Evolutionary conservation across 2,329 filamentous ascomycete species (phyloP), one percentile per base, ranked within the genome.

Genomic region (Verticillium isaacii): DNA sequence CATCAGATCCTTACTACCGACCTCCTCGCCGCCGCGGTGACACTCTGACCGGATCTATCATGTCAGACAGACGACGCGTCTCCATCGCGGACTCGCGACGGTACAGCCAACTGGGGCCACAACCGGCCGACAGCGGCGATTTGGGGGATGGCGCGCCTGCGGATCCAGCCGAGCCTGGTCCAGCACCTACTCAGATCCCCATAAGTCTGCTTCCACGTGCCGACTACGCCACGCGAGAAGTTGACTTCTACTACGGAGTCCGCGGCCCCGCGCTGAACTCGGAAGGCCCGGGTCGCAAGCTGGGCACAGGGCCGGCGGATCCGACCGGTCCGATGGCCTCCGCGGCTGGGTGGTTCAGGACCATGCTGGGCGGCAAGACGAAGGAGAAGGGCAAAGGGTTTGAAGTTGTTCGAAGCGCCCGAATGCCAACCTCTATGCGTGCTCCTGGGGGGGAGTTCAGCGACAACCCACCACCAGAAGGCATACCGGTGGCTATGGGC

Each of bases 321-420:
- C 95, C 95, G 0, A 97, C 93, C 41, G 92, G 93, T 0, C 92
- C 93, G 0, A 91, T 97, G 23, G 90, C 92, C 1, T 94, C 91
- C 8, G 94, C 95, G 0, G 90, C 91, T 0, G 92, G 92, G 5
- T 99, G 94, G 93, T 86, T 98, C 74, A 89, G 91, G 68, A 85
- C 83, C 59, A 72, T 97, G 6, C 85, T 97, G 62, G 89, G 88
- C 14, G 90, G 89, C 17, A 96, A 96, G 77, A 92, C 88, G 7
- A 97, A 97, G 72, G 94, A 97, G 67, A 96, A 96, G 75, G 89
- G 89, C 66, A 98, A 98, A 75, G 95, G 95, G 0, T 99, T 99
- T 68, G 95, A 98, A 73, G 95, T 99, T 5, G 94, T 99, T 17
- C 82, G 95, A 69, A 97, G 93, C 72, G 86, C 92, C 8, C 86